Base-by-base conservation (phyloP, 2,329 filamentous ascomycete genomes). In the Pseudofabraea citricarpa region DNA sequence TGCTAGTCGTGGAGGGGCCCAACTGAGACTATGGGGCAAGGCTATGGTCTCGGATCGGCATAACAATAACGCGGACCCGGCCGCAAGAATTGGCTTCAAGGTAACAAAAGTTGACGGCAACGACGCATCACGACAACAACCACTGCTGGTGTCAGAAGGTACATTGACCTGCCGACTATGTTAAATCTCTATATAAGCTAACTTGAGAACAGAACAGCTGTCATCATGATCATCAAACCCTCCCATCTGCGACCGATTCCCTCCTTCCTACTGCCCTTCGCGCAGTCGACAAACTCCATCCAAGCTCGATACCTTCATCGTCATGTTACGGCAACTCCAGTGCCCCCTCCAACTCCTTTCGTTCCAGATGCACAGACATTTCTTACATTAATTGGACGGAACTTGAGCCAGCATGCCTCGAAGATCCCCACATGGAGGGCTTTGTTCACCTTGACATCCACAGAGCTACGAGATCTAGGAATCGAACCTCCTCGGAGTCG, bases 341-440 rank as follows among this genome's bases (percentile, higher is more conserved):
- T 83, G 21, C 90, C 90, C 3, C 60, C 73, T 19, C 85, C 90
- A 1, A 95, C 85, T 27, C 87, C 89, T 2, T 90, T 95, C 57
- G 83, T 95, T 29, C 91, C 90, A 23, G 84, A 96, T 63, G 81
- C 89, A 31, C 63, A 75, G 55, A 93, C 90, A 13, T 95, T 98
- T 67, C 83, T 97, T 50, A 88, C 79, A 26, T 74, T 96, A 47
- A 96, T 97, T 66, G 93, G 93, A 56, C 90, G 93, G 51, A 83
- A 83, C 56, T 81, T 96, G 57, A 82, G 77, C 59, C 81, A 85
- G 60, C 88, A 96, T 70, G 79, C 85, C 38, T 74, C 79, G 66
- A 97, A 97, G 66, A 88, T 98, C 56, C 81, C 87, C 2, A 84
- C 85, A 9, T 97, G 93, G 93, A 85, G 93, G 41, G 79, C 87